phyloP scores from a whole-genome alignment of 306 rosid genomes.

The Malus sieversii region DNA sequence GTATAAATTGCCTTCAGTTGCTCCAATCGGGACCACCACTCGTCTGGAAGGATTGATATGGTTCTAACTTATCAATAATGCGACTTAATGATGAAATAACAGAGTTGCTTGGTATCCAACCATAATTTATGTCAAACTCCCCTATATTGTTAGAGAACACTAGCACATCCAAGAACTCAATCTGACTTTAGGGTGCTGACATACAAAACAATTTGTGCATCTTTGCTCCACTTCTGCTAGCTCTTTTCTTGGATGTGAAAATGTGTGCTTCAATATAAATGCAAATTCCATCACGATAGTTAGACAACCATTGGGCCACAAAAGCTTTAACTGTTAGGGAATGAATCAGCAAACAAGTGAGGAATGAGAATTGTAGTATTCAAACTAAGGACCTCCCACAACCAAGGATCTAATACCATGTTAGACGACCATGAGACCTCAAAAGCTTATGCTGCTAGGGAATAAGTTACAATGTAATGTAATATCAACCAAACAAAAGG shows the following conservation, averaged over 20 bases:
- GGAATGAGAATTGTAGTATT: neutral
- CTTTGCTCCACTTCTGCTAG: neutral
- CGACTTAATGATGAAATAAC: neutral
- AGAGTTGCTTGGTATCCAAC: neutral
- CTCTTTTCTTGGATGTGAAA: neutral
- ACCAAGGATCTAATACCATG: neutral
- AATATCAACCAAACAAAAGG: neutral
- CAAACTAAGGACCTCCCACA: neutral
- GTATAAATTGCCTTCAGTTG: neutral
- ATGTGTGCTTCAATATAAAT: neutral
- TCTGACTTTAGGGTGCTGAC: neutral
- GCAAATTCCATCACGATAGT: neutral
- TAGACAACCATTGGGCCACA: neutral
- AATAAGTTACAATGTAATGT: neutral
- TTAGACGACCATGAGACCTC: neutral
- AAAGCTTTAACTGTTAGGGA: neutral
- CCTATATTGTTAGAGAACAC: neutral
- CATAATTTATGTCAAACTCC: neutral
- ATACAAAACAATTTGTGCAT: neutral
- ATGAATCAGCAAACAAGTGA: neutral
- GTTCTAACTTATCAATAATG: neutral
- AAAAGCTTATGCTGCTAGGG: neutral
- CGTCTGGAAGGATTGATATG: neutral
- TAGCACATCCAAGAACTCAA: neutral
- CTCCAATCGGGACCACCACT: neutral